Base-by-base conservation (phyloP, 208 protist genomes). In the Wallacemonas collosoma region DNA sequence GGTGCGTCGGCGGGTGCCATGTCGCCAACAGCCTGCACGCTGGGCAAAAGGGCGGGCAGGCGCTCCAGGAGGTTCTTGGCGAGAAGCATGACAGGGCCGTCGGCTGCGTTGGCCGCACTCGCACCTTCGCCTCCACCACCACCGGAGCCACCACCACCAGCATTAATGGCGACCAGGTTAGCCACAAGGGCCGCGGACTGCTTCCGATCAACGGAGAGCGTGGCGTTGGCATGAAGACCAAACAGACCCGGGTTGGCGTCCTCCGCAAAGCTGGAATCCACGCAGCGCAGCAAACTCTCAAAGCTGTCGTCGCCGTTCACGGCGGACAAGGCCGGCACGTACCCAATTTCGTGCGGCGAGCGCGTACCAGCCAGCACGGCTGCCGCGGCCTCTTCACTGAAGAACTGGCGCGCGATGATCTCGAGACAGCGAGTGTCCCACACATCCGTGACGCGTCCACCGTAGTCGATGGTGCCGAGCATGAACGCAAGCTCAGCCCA, bases 191-290 rank as follows among this genome's bases (percentile, higher is more conserved):
- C 76, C 3, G 71, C 74, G 17, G 86, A 91, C 38, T 78, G 82
- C 64, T 80, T 75, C 2, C 83, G 82, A 65, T 96, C 90, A 17
- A 88, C 89, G 14, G 94, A 91, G 58, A 98, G 97, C 60, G 88
- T 90, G 8, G 98, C 97, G 87, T 98, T 98, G 54, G 72, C 86
- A 77, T 99, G 96, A 39, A 99, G 81, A 40, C 98, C 98, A 77
- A 98, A 99, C 11, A 87, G 68, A 40, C 86, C 88, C 14, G 98
- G 97, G 17, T 79, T 82, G 57, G 95, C 93, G 62, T 87, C 79
- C 17, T 87, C 73, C 7, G 91, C 88, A 45, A 95, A 76, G 53
- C 74, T 62, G 2, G 69, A 41, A 51, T 88, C 77, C 8, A 97
- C 69, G 60, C 95, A 87, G 12, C 79, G 72, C 64, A 87, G 72